phyloP scores from a whole-genome alignment of 148 eudicot genomes.

The Pharnaceum exiguum region DNA sequence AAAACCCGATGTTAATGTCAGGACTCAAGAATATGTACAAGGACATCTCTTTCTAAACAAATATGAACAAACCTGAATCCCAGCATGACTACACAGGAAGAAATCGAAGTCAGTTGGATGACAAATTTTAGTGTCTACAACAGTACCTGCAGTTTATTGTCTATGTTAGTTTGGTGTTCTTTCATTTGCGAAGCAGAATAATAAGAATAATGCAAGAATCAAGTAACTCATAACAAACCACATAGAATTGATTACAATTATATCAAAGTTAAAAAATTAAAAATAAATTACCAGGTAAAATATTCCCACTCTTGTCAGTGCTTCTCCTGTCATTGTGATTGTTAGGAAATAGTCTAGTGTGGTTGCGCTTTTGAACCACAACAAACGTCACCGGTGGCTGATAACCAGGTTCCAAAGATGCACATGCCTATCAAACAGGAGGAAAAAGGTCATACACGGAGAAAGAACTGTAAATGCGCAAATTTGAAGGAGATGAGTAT shows the following conservation, averaged over 20 bases:
- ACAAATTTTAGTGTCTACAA: slow-evolving; percentile 71
- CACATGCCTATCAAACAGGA: slow-evolving; percentile 63
- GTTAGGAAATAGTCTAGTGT: slow-evolving; percentile 74
- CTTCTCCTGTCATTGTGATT: slow-evolving; percentile 64
- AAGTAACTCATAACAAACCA: too few relatives aligned
- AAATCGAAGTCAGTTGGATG: slow-evolving; percentile 88
- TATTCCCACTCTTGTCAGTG: slow-evolving; percentile 78
- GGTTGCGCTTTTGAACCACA: slow-evolving; percentile 93
- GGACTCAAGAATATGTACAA: background rate
- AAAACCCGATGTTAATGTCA: background rate
- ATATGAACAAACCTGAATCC: slow-evolving; percentile 54
- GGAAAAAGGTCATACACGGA: slow-evolving; percentile 4
- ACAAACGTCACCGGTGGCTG: slow-evolving; percentile 90
- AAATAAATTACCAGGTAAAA: slow-evolving; percentile 60
- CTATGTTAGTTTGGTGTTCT: background rate
- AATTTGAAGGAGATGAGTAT: background rate
- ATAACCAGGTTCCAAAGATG: slow-evolving; percentile 73
- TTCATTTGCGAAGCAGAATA: background rate
- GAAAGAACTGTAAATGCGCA: background rate
- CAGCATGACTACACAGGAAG: slow-evolving; percentile 80
- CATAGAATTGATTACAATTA: too few relatives aligned
- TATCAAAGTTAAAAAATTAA: background rate
- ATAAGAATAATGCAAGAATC: background rate
- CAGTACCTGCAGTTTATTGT: slow-evolving; percentile 49
- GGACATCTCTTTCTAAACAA: background rate